Conservation (phyloP, 2,329 filamentous ascomycete species). For the Sporothrix phasma region DNA sequence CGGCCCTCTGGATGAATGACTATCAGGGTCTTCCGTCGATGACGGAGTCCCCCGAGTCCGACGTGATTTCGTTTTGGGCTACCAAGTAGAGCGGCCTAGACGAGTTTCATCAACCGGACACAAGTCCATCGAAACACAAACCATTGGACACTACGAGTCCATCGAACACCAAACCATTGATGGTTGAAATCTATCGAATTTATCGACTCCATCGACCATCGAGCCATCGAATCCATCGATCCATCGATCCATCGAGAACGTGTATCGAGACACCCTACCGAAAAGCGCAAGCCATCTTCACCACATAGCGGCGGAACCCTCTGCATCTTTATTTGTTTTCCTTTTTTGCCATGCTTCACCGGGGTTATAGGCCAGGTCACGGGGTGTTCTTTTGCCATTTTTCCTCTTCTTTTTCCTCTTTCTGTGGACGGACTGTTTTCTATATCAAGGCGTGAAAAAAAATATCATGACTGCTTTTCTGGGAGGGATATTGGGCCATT, state of each 20-base stretch:
- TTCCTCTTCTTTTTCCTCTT: not conserved
- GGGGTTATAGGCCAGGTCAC: not conserved
- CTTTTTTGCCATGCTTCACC: not conserved
- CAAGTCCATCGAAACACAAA: no score
- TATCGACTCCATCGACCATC: no score
- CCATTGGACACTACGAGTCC: no score
- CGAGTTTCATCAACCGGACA: not conserved
- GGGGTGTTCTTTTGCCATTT: not conserved
- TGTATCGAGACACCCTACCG: not conserved
- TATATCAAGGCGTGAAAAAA: conserved; percentile 10
- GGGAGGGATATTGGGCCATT: conserved; percentile 1
- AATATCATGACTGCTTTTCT: conserved; percentile 2
- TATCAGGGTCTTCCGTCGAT: conserved; percentile 27
- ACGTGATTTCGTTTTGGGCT: conserved; percentile 22
- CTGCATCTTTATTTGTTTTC: not conserved
- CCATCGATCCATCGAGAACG: no score
- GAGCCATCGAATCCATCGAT: no score
- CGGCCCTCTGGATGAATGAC: conserved; percentile 40
- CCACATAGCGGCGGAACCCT: not conserved
- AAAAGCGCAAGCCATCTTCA: not conserved
- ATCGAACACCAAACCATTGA: no score
- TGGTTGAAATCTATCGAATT: no score
- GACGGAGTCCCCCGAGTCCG: conserved; percentile 26
- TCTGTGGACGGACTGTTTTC: not conserved
- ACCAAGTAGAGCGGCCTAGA: conserved; percentile 3